These are phyloP conservation scores for Sporothrix pseudoabietina DNA, from an alignment of 2,329 filamentous ascomycete species.

Conservation along the genomic window DNA sequence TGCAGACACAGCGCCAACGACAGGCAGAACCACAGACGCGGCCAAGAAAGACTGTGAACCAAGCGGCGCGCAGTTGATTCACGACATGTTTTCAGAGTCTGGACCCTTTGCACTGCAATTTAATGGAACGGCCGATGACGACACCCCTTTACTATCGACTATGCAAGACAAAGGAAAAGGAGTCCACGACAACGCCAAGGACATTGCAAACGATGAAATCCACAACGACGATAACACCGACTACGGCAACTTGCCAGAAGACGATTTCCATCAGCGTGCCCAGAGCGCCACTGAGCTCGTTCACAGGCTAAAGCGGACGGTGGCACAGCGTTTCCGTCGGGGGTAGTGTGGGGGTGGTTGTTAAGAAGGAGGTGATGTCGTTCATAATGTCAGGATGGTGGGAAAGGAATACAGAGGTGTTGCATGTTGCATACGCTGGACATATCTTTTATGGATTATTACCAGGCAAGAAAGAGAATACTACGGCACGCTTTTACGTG, in stretches of 20 bases:
- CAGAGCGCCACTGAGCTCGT: conserved; percentile 6
- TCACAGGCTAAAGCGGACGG: background rate
- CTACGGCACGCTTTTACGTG: background rate
- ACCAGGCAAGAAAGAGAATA: conserved; percentile 5
- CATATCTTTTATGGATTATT: background rate
- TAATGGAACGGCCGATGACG: background rate
- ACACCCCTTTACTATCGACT: background rate
- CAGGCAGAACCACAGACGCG: background rate
- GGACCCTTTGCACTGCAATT: background rate
- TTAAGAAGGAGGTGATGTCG: background rate
- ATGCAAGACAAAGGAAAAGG: background rate
- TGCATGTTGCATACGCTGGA: background rate
- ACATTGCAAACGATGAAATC: background rate
- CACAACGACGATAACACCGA: conserved; percentile 1
- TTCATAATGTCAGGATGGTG: background rate
- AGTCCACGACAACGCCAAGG: background rate
- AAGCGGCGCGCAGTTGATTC: conserved; percentile 11
- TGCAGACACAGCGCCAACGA: too few relatives aligned
- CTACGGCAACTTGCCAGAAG: background rate
- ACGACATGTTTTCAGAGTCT: background rate
- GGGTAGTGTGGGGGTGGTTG: background rate
- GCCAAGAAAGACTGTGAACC: background rate
- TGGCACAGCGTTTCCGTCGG: conserved; percentile 16
- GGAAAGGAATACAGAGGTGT: background rate
- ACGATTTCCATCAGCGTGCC: conserved; percentile 3